phyloP scores from a whole-genome alignment of 164 flowering plant genomes.

The Buxus sempervirens region DNA sequence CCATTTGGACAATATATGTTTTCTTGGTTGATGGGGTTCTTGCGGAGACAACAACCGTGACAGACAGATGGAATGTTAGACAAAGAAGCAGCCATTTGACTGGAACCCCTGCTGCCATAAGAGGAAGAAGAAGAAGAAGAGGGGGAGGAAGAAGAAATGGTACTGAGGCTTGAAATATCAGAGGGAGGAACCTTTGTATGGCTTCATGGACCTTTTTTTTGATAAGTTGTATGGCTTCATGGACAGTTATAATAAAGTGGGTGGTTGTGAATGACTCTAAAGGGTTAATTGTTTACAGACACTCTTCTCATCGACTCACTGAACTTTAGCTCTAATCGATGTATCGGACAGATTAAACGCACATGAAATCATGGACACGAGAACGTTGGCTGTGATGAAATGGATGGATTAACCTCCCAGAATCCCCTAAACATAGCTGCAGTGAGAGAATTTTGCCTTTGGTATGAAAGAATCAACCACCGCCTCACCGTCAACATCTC shows the following conservation, averaged over 20 bases:
- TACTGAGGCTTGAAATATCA: not conserved
- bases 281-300: conserved; percentile 13
- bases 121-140: conserved; percentile 1
- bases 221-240: conserved; percentile 1
- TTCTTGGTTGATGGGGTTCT: conserved; percentile 23
- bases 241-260: conserved; percentile 19
- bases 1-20: conserved; percentile 59
- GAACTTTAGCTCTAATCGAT: not conserved
- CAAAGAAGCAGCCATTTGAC: conserved; percentile 26
- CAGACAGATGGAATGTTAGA: conserved; percentile 18
- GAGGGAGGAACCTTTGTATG: not conserved
- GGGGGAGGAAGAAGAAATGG: not conserved
- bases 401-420: too few species aligned
- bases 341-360: too few species aligned
- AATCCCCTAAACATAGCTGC: too few species aligned
- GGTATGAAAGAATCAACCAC: too few species aligned
- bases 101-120: conserved; percentile 16
- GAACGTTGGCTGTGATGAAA: too few species aligned
- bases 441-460: too few species aligned
- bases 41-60: conserved; percentile 13
- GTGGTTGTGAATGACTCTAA: conserved; percentile 30
- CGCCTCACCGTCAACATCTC: too few species aligned
- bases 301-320: not conserved
- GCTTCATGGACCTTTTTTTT: conserved; percentile 1
- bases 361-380: too few species aligned